Evolutionary conservation across 805 yeast species (phyloP), one percentile per base, ranked within the genome.

Genomic region (Metschnikowia similis): DNA sequence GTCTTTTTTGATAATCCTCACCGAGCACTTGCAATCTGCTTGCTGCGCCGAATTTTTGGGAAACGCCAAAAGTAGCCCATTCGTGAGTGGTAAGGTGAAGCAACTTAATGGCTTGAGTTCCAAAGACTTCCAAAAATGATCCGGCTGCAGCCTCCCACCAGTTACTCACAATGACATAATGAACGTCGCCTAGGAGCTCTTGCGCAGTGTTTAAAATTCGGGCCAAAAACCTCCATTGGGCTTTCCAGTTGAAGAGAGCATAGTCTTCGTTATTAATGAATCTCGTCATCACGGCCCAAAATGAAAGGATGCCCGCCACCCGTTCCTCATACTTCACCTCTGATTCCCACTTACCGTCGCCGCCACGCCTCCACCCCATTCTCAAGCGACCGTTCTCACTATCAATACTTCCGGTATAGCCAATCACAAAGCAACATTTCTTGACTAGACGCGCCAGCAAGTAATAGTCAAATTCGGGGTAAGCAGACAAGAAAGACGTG

Each of bases 81-180:
- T 66, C 72, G 3, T 61, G 63, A 50, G 78, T 74, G 6, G 81
- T 62, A 9, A 79, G 55, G 7, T 54, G 57, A 50, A 90, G 57
- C 29, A 89, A 48, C 63, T 94, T 94, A 5, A 41, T 48, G 3
- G 81, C 94, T 69, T 92, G 98, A 4, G 55, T 66, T 0, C 91
- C 90, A 64, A 83, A 92, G 1, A 74, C 76, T 8, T 62, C 60
- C 7, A 75, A 47, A 49, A 92, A 80, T 38, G 81, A 74, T 8
- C 57, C 53, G 0, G 87, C 91, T 44, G 85, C 75, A 5, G 90
- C 82, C 56, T 94, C 98, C 96, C 97, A 89, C 97, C 97, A 91
- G 32, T 86, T 80, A 2, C 89, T 84, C 4, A 83, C 76, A 1
- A 85, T 79, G 0, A 82, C 74, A 61, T 76, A 91, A 63, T 91